Base-by-base conservation (phyloP, 1,139 yeast genomes). In the Diutina mesorugosa region DNA sequence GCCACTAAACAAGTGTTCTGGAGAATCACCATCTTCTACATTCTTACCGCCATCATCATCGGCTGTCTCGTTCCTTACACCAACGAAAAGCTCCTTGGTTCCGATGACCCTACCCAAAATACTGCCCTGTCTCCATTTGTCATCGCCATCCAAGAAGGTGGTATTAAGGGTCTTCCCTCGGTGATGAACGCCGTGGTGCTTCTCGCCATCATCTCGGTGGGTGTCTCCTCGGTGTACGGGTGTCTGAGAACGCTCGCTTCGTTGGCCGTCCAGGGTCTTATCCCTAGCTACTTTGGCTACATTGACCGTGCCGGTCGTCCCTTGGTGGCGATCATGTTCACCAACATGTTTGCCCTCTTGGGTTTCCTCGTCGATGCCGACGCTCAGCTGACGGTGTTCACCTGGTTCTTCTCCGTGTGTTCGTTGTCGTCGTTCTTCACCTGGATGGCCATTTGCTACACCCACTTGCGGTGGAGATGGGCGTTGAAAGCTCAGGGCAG, bases 1-100 rank as follows among this genome's bases (percentile, higher is more conserved):
- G 90, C 90, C 47, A 80, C 82, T 60, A 85, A 84, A 67, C 90
- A 84, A 89, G 70, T 83, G 96, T 4, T 86, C 87, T 65, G 90
- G 91, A 57, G 95, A 16, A 32, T 50, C 10, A 32, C 53, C 12
- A 32, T 50, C 21, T 50, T 50, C 35, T 50, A 50, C 51, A 62
- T 72, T 56, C 64, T 76, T 60, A 74, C 79, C 5, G 72, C 80
- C 21, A 67, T 78, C 54, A 67, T 78, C 45, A 74, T 78, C 59
- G 82, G 81, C 5, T 73, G 74, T 60, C 70, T 78, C 64, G 80
- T 72, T 60, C 80, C 74, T 51, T 74, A 69, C 65, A 69, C 62
- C 58, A 68, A 72, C 64, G 67, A 62, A 6, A 63, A 63, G 56
- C 70, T 77, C 62, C 68, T 78, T 59, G 56, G 54, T 8, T 14